Percentiles rank a stretch among this genome's conserved stretches.
Evolutionary conservation across 2,329 filamentous ascomycete species (phyloP).

Genomic region (Fusarium sacchari): DNA sequence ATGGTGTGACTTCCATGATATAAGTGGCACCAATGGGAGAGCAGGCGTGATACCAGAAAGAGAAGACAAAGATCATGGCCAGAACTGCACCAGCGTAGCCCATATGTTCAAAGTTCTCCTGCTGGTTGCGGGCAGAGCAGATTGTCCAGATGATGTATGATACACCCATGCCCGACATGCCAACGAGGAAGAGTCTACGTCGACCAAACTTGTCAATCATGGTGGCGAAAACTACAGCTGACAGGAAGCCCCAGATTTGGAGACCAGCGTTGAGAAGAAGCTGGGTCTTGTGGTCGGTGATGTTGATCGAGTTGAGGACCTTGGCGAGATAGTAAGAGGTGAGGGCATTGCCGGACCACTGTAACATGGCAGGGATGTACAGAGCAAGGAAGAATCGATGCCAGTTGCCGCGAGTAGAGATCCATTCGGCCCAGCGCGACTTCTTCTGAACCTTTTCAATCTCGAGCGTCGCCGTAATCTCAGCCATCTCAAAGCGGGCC

Average conservation of each 20-base stretch:
- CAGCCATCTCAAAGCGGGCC: constrained; percentile 34
- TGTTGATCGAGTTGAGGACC: constrained; percentile 53
- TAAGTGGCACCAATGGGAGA: constrained; percentile 57
- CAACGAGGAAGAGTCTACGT: constrained; percentile 52
- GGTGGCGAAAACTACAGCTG: constrained; percentile 48
- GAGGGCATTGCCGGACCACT: constrained; percentile 46
- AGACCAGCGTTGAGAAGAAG: constrained; percentile 46
- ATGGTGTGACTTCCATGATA: constrained; percentile 55
- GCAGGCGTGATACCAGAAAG: constrained; percentile 45
- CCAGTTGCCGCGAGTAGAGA: constrained; percentile 43
- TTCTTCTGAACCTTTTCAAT: constrained; percentile 41
- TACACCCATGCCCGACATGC: constrained; percentile 49
- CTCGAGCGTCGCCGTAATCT: constrained; percentile 37
- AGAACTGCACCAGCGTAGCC: constrained; percentile 57
- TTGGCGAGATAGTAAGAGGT: constrained; percentile 53
- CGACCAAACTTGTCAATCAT: constrained; percentile 55
- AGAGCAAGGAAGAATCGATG: constrained; percentile 46
- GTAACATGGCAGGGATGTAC: constrained; percentile 44
- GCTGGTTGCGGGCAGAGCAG: constrained; percentile 50
- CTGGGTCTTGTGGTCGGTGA: constrained; percentile 47
- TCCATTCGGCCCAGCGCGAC: constrained; percentile 33
- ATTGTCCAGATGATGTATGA: constrained; percentile 54
- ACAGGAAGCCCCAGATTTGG: constrained; percentile 50
- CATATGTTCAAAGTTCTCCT: constrained; percentile 36
- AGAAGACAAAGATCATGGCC: constrained; percentile 47